These are phyloP conservation scores for Lentinula lateritia DNA, from an alignment of 768 basidiomycete genomes.

Conservation along the genomic window DNA sequence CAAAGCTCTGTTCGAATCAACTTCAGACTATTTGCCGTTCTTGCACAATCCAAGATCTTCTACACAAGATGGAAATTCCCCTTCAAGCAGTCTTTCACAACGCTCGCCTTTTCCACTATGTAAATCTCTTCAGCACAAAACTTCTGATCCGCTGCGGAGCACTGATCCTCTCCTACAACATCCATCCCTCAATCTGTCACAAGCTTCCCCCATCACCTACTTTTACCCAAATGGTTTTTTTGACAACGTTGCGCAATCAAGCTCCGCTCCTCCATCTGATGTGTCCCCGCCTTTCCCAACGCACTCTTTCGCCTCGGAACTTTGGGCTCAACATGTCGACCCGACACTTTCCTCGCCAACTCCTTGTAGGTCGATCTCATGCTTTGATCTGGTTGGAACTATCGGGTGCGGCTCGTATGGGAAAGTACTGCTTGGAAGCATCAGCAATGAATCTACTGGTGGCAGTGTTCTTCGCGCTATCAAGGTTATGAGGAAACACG, in stretches of 20 bases:
- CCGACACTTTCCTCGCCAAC: background rate
- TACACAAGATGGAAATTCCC: background rate
- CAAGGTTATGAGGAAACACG: slow-evolving; percentile 15
- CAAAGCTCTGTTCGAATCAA: background rate
- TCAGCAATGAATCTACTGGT: slow-evolving; percentile 3
- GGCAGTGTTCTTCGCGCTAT: slow-evolving; percentile 14
- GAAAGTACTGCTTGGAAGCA: slow-evolving; percentile 18
- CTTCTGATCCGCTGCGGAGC: background rate
- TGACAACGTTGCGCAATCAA: background rate
- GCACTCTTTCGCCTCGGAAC: background rate
- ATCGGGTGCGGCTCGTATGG: slow-evolving; percentile 21
- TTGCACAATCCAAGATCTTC: background rate
- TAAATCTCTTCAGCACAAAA: background rate
- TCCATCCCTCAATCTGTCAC: background rate
- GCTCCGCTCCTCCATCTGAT: background rate
- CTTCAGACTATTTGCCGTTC: background rate
- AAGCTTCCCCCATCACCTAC: background rate
- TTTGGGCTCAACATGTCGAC: background rate
- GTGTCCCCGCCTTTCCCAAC: background rate
- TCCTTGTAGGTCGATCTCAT: slow-evolving; percentile 7
- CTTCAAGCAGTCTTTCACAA: background rate
- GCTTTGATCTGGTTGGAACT: slow-evolving; percentile 11
- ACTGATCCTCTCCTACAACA: background rate
- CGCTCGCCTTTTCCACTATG: background rate
- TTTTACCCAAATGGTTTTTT: background rate